Conservation (phyloP, 2,329 filamentous ascomycete species). For the Microsporum audouinii region DNA sequence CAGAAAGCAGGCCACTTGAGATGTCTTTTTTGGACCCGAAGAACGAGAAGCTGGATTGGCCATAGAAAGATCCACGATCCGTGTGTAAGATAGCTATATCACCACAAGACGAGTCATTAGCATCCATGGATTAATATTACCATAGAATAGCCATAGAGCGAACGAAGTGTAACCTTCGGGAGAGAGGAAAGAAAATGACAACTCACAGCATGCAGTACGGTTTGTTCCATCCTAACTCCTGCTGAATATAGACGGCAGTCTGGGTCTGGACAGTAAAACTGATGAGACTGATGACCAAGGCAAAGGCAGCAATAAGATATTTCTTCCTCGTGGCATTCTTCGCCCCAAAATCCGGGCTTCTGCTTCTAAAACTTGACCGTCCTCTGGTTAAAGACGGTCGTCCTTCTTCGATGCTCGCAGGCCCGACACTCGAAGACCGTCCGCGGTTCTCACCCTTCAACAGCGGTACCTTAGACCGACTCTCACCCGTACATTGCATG, state of each 20-base stretch:
- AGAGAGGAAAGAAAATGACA: not conserved
- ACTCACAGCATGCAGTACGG: slow-evolving; percentile 95
- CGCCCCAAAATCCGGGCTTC: slow-evolving; percentile 57
- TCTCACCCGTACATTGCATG: slow-evolving; percentile 38
- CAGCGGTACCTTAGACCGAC: slow-evolving; percentile 43
- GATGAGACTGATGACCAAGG: slow-evolving; percentile 69
- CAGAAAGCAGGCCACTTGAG: slow-evolving; percentile 78
- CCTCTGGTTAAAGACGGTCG: slow-evolving; percentile 36
- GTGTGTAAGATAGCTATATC: slow-evolving; percentile 66
- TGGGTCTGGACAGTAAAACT: slow-evolving; percentile 93
- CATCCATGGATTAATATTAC: not conserved
- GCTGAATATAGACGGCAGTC: slow-evolving; percentile 88
- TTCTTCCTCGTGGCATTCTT: slow-evolving; percentile 60
- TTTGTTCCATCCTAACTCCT: slow-evolving; percentile 87
- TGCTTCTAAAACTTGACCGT: slow-evolving; percentile 60
- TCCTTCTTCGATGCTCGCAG: slow-evolving; percentile 24
- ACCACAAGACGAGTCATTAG: slow-evolving; percentile 4
- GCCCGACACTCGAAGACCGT: slow-evolving; percentile 25
- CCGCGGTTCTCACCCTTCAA: slow-evolving; percentile 38
- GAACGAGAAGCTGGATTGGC: slow-evolving; percentile 68
- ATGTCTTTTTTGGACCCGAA: slow-evolving; percentile 67
- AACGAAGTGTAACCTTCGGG: not conserved
- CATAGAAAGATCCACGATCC: slow-evolving; percentile 86
- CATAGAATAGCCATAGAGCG: not conserved
- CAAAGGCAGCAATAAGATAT: slow-evolving; percentile 78